These are phyloP conservation scores for Combretum micranthum DNA, from an alignment of 345 rosid species.

Conservation along the genomic window DNA sequence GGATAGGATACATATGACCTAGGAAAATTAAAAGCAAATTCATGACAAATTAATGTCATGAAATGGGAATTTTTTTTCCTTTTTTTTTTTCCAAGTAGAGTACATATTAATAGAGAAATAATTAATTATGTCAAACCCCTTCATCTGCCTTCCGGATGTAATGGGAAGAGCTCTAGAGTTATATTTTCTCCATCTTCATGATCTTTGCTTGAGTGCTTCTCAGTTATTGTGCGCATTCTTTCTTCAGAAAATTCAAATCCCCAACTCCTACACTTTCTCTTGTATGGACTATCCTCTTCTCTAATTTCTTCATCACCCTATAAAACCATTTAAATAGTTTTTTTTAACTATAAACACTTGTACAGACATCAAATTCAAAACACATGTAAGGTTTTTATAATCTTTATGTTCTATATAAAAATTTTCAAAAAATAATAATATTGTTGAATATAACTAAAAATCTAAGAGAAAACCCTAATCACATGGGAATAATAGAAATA, in stretches of 20 bases:
- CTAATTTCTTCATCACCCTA: constrained; percentile 16
- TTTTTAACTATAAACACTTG: neutral
- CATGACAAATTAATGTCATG: neutral
- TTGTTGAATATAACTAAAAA: constrained; percentile 19
- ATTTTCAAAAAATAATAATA: constrained; percentile 11
- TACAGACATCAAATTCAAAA: neutral
- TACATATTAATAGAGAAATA: too few relatives aligned
- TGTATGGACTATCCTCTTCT: constrained; percentile 54
- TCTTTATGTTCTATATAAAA: neutral
- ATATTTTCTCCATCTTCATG: constrained; percentile 33
- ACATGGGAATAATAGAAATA: too few relatives aligned
- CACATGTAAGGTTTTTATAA: too few relatives aligned
- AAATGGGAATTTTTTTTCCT: neutral
- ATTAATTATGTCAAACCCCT: constrained; percentile 7
- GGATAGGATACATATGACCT: constrained; percentile 1
- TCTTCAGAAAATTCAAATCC: constrained; percentile 57
- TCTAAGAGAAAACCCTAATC: neutral
- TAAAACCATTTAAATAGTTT: too few relatives aligned
- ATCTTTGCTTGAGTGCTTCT: constrained; percentile 23
- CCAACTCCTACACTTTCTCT: constrained; percentile 93
- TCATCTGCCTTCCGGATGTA: constrained; percentile 84
- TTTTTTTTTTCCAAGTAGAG: neutral
- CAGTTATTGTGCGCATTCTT: constrained; percentile 20
- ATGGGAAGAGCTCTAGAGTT: constrained; percentile 95
- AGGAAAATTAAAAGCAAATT: constrained; percentile 1